These are phyloP conservation scores for Cymbopogon citratus DNA, from an alignment of 176 grass and related monocot genomes.

Conservation along the genomic window DNA sequence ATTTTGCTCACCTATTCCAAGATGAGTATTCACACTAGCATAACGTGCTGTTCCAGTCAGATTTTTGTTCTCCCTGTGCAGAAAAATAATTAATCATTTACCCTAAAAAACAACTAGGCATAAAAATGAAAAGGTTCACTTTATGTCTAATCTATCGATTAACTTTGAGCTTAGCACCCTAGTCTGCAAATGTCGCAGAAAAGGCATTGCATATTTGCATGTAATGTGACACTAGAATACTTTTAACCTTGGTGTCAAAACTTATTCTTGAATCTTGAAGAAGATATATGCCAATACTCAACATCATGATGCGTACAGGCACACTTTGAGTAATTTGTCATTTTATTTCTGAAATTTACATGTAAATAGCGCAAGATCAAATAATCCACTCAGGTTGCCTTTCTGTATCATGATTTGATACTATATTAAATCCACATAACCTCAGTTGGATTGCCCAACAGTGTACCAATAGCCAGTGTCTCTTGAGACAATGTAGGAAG, in stretches of 20 bases:
- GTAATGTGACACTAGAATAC: not conserved
- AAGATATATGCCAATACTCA: not conserved
- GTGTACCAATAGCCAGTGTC: not conserved
- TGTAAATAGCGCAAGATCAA: not conserved
- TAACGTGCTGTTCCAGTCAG: conserved; percentile 87
- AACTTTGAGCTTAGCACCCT: not conserved
- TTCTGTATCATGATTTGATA: not conserved
- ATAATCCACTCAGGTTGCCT: not conserved
- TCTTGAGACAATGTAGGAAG: too few relatives aligned
- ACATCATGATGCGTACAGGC: not conserved
- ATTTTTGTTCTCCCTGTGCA: conserved; percentile 86
- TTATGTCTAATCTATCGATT: not conserved
- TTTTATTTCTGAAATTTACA: conserved; percentile 12
- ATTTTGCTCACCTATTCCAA: conserved; percentile 78
- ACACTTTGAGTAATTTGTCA: not conserved
- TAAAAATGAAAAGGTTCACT: not conserved
- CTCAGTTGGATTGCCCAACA: not conserved
- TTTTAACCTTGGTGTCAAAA: not conserved
- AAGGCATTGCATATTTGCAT: conserved; percentile 1
- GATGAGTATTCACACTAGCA: conserved; percentile 99
- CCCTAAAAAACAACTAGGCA: not conserved
- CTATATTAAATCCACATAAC: not conserved
- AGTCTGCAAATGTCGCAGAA: not conserved
- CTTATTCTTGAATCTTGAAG: not conserved
- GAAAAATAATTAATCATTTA: not conserved